A percentile compares a stretch with the other conserved stretches of the same genome.
phyloP scores from a whole-genome alignment of 2,329 filamentous ascomycete genomes.

The Pestalotiopsis sp. region DNA sequence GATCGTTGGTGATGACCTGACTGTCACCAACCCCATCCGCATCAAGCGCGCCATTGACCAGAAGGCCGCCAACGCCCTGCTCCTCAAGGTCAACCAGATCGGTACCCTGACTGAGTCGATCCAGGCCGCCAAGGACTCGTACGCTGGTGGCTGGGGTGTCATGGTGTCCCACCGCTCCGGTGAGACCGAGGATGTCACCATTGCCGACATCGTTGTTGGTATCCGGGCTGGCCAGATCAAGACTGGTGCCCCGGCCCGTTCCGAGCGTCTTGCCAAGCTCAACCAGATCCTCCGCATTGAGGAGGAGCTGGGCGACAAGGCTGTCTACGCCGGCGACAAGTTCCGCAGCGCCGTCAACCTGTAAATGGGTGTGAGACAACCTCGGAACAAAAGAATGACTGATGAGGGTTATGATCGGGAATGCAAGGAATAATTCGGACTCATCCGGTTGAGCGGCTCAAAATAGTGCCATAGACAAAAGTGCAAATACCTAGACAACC shows the following conservation, averaged over 20 bases:
- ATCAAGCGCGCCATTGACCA: constrained; percentile 99
- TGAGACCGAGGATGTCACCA: constrained; percentile 99
- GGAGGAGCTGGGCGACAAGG: constrained; percentile 93
- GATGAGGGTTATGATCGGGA: constrained; percentile 15
- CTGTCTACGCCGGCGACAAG: constrained; percentile 86
- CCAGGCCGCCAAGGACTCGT: constrained; percentile 98
- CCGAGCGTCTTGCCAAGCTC: constrained; percentile 98
- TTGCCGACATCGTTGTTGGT: constrained; percentile 96
- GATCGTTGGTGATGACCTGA: constrained; percentile 97
- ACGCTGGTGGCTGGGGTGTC: constrained; percentile 93
- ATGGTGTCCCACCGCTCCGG: constrained; percentile 99
- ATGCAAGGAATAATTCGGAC: constrained; percentile 14
- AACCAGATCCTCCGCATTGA: constrained; percentile 99
- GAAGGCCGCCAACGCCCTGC: constrained; percentile 96
- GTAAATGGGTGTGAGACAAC: constrained; percentile 48
- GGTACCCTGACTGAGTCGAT: constrained; percentile 98
- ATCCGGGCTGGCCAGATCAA: constrained; percentile 98
- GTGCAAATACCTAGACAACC: constrained; percentile 11
- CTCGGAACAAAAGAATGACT: constrained; percentile 11
- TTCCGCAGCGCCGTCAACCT: constrained; percentile 91
- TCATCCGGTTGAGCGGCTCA: constrained; percentile 10
- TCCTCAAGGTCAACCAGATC: constrained; percentile 99
- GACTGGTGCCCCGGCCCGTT: constrained; percentile 93
- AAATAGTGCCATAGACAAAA: constrained; percentile 17
- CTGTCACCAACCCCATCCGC: constrained; percentile 96